Percentiles rank a stretch among this genome's conserved stretches.
Conservation (phyloP, 2,329 filamentous ascomycete species). For the Conoideocrella luteorostrata region DNA sequence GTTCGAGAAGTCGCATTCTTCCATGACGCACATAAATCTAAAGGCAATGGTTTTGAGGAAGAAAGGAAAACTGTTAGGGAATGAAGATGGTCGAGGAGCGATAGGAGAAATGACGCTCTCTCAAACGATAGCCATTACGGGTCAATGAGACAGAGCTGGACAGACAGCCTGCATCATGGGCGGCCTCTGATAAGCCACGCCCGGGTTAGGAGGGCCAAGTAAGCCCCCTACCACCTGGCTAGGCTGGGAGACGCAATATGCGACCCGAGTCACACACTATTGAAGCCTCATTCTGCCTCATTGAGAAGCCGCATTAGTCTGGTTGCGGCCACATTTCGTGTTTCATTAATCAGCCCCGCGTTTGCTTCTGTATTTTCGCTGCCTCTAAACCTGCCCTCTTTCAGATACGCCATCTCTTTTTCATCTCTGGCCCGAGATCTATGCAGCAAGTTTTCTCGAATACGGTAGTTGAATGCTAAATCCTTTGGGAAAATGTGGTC, state of each 20-base stretch:
- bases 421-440: not conserved
- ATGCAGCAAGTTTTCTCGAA: not conserved
- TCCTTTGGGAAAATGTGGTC: not conserved
- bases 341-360: not conserved
- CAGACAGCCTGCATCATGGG: not conserved
- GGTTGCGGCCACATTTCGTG: not conserved
- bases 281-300: not conserved
- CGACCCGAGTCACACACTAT: not conserved
- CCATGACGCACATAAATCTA: not conserved
- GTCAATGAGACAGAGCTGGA: no score
- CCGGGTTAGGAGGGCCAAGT: not conserved
- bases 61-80: not conserved
- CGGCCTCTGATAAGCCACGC: not conserved
- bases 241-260: no score
- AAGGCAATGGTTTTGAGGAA: not conserved
- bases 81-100: no score
- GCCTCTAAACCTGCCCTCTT: not conserved
- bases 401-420: not conserved
- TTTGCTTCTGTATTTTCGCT: not conserved
- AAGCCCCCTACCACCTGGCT: not conserved
- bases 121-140: no score
- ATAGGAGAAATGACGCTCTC: no score
- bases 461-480: not conserved
- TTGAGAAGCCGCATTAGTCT: not conserved
- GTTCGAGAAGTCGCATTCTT: not conserved